Conservation (phyloP, 2,329 filamentous ascomycete species). For the Penicillium sp. region DNA sequence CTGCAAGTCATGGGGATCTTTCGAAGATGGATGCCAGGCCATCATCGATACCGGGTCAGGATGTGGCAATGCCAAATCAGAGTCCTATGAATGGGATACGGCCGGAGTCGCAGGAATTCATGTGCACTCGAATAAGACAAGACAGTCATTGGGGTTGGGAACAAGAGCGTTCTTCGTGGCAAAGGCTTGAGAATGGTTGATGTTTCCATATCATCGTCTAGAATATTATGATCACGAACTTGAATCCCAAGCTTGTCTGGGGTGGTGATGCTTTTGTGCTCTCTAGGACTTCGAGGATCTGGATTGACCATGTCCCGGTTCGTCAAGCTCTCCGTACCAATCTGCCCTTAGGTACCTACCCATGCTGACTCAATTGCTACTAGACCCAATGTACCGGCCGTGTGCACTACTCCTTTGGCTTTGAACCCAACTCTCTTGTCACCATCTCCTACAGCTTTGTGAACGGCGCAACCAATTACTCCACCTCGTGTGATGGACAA, state of each 20-base stretch:
- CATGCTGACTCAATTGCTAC: not conserved
- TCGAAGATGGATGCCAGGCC: not conserved
- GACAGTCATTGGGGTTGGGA: not conserved
- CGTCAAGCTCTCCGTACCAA: not conserved
- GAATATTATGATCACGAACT: not conserved
- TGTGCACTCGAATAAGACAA: not conserved
- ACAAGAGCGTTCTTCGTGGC: not conserved
- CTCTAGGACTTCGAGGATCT: not conserved
- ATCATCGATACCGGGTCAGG: not conserved
- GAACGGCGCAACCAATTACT: not conserved
- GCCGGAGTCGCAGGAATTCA: not conserved
- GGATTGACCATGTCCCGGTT: not conserved
- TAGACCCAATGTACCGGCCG: not conserved
- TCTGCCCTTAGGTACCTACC: no score
- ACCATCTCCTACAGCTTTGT: not conserved
- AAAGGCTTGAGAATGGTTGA: not conserved
- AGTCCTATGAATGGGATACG: not conserved
- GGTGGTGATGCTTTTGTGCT: not conserved
- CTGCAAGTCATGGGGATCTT: not conserved
- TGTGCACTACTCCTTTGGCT: not conserved
- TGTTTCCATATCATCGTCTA: not conserved
- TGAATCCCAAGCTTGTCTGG: not conserved
- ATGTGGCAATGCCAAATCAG: not conserved
- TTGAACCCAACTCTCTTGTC: not conserved
- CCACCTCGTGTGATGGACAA: not conserved